Conservation (phyloP, 176 grass and related monocot species). For the Calamus simplicifolius region DNA sequence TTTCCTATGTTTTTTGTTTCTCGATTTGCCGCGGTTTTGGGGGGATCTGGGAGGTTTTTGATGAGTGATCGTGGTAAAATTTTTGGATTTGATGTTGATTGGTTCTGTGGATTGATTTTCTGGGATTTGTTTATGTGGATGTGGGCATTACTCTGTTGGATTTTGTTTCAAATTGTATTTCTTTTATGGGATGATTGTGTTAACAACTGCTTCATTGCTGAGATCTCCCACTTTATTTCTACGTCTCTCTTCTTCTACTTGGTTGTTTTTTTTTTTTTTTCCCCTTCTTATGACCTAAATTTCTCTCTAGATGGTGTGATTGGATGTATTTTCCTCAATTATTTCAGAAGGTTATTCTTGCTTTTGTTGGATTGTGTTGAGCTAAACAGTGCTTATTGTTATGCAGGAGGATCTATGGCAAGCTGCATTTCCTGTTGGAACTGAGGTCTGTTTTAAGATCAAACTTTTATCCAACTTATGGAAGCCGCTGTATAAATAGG, state of each 20-base stretch:
- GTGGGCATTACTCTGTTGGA: no score
- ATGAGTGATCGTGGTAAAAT: no score
- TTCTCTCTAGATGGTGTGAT: background rate
- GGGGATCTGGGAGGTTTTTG: constrained; percentile 4
- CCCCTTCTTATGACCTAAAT: no score
- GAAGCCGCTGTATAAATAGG: no score
- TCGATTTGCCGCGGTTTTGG: background rate
- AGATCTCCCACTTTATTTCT: no score
- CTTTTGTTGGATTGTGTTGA: background rate
- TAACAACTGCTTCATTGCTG: no score
- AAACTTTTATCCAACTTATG: no score
- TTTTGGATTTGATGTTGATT: background rate
- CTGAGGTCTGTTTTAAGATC: constrained; percentile 37
- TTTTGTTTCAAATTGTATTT: no score
- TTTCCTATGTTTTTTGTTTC: background rate
- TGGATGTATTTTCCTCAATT: background rate
- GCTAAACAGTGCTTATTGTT: constrained; percentile 11
- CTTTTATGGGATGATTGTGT: no score
- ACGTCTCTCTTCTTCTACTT: no score
- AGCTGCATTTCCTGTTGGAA: constrained; percentile 57
- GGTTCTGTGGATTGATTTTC: background rate
- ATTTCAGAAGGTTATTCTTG: background rate
- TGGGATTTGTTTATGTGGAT: no score
- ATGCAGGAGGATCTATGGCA: constrained; percentile 73
- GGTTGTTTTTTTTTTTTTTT: no score